These are phyloP conservation scores for Cryphonectria naterciae DNA, from an alignment of 2,329 filamentous ascomycete genomes.

Conservation along the genomic window DNA sequence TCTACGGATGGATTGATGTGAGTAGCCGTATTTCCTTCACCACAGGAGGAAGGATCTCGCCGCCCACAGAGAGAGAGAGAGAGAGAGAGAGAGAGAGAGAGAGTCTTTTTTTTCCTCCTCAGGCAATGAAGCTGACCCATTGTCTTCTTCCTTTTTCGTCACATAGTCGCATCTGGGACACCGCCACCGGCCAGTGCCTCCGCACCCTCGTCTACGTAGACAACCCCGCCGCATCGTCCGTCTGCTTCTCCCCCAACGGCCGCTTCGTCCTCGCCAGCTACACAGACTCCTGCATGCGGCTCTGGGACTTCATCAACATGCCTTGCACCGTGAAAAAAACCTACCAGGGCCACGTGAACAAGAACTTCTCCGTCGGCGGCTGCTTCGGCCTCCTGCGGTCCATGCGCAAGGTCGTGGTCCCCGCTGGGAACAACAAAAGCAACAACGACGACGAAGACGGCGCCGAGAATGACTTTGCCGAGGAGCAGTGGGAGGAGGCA, in stretches of 20 bases:
- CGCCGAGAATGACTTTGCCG: slow-evolving; percentile 22
- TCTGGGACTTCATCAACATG: slow-evolving; percentile 95
- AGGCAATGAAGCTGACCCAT: slow-evolving; percentile 2
- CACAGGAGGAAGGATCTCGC: slow-evolving; percentile 13
- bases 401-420: slow-evolving; percentile 25
- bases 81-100: no score
- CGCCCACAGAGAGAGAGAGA: background rate
- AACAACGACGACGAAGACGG: background rate
- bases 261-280: slow-evolving; percentile 91
- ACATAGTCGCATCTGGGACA: slow-evolving; percentile 88
- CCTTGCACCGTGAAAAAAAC: slow-evolving; percentile 81
- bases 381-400: slow-evolving; percentile 68
- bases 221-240: slow-evolving; percentile 85
- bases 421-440: slow-evolving; percentile 12
- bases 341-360: slow-evolving; percentile 89
- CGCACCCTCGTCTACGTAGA: slow-evolving; percentile 96
- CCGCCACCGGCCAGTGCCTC: slow-evolving; percentile 90
- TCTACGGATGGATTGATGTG: slow-evolving; percentile 88
- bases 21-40: slow-evolving; percentile 37
- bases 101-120: slow-evolving; percentile 17
- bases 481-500: slow-evolving; percentile 32
- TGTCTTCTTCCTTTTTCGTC: no score
- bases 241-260: slow-evolving; percentile 92
- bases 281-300: slow-evolving; percentile 82
- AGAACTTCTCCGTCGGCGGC: slow-evolving; percentile 81